Evolutionary conservation across 2,329 filamentous ascomycete genomes (phyloP), one percentile per base, ranked within the genome.

Genomic region (Calonectria pteridis): DNA sequence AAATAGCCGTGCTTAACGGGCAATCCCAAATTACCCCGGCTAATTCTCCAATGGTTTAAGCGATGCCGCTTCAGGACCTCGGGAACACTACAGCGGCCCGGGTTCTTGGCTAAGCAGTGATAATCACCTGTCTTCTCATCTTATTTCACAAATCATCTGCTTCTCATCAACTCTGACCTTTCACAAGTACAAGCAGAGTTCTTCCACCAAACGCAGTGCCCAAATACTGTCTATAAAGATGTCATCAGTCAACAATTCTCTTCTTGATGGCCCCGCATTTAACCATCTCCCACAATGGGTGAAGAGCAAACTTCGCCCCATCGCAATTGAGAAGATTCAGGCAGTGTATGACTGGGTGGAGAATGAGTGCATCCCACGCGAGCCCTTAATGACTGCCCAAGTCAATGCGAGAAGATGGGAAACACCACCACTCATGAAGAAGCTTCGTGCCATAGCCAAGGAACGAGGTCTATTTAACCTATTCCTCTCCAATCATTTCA

Each of bases 401-500:
- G 88, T 96, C 67, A 94, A 93, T 73, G 87, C 91, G 59, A 85
- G 91, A 74, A 91, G 95, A 88, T 98, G 95, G 93, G 89, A 92
- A 77, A 86, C 89, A 51, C 93, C 95, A 82, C 95, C 96, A 0
- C 84, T 89, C 49, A 89, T 98, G 76, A 53, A 63, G 4, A 74
- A 78, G n/a, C 71, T 78, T 11, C 75, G 76, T 49, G 58, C 64
- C 9, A 65, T 53, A 83, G 96, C 95, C 49, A 90, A 89, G 82
- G 89, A 93, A 77, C 88, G 96, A 23, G 96, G 95, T 1, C 88
- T 98, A 63, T 98, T 95, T 95, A 98, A 98, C 85, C 93, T 98
- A 91, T 98, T 98, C 88, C 85, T 98, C 79, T 94, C 95, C 73
- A 95, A 94, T 79, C 95, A 97, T 86, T 98, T 97, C 89, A 94